Evolutionary conservation across 83 land plant genomes (phyloP).

Genomic region (Picea engelmannii): DNA sequence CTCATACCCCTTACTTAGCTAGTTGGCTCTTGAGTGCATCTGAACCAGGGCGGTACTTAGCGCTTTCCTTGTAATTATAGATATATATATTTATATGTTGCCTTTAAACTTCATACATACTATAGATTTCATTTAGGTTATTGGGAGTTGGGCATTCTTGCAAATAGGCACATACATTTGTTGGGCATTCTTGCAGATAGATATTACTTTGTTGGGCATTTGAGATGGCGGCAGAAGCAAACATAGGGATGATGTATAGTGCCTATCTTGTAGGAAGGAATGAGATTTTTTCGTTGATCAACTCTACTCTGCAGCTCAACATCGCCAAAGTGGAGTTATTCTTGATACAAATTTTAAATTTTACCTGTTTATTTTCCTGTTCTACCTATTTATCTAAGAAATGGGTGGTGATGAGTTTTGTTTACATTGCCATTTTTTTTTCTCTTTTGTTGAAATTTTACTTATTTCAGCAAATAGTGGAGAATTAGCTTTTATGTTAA

Average conservation of each 20-base stretch:
- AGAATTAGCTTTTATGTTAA: background rate
- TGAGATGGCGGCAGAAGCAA: background rate
- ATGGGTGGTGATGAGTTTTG: background rate
- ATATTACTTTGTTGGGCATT: background rate
- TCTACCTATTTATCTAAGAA: background rate
- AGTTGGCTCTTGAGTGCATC: too few species aligned
- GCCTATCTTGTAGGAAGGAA: slow-evolving; percentile 52
- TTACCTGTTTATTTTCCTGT: background rate
- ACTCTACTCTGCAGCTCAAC: slow-evolving; percentile 47
- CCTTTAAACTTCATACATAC: background rate
- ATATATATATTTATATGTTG: background rate
- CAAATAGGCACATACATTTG: background rate
- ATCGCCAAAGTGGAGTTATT: slow-evolving; percentile 44
- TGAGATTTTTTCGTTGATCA: slow-evolving; percentile 54
- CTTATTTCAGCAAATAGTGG: background rate
- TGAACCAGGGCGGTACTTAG: too few species aligned
- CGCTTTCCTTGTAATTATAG: too few species aligned
- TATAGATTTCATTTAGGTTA: background rate
- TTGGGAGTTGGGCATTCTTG: background rate
- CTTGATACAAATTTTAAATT: background rate
- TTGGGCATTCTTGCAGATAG: background rate
- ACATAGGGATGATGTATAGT: slow-evolving; percentile 43
- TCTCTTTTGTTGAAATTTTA: too few species aligned
- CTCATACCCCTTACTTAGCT: too few species aligned
- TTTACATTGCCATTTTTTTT: background rate